A percentile compares a stretch with the other conserved stretches of the same genome.
Evolutionary conservation across 805 yeast species (phyloP).

Genomic region (Lachancea nothofagi): DNA sequence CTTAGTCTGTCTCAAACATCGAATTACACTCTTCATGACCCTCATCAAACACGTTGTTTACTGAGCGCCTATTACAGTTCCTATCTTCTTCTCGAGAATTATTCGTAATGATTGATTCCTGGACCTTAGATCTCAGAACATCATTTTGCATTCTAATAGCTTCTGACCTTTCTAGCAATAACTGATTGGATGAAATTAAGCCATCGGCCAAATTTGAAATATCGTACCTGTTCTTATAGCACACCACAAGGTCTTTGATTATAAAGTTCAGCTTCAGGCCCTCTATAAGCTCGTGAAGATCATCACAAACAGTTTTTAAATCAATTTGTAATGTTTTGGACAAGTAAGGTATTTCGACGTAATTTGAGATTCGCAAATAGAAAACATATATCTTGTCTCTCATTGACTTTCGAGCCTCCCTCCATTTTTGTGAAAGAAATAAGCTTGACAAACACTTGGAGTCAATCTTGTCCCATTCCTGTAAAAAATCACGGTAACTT

Average conservation of each 20-base stretch:
- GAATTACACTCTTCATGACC: not conserved
- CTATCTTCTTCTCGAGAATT: conserved; percentile 1
- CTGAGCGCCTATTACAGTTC: not conserved
- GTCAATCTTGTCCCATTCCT: conserved; percentile 23
- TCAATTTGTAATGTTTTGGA: conserved; percentile 22
- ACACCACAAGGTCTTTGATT: conserved; percentile 17
- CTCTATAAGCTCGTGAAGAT: conserved; percentile 16
- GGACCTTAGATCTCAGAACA: conserved; percentile 12
- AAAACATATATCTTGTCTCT: conserved; percentile 27
- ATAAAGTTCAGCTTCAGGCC: conserved; percentile 21
- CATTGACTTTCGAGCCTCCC: conserved; percentile 17
- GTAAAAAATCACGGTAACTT: conserved; percentile 21
- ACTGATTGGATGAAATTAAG: conserved; percentile 9
- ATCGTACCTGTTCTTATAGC: conserved; percentile 8
- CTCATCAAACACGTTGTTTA: not conserved
- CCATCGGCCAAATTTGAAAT: conserved; percentile 11
- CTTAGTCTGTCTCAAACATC: not conserved
- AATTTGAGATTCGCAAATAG: conserved; percentile 25
- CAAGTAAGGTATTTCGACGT: conserved; percentile 22
- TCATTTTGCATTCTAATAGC: conserved; percentile 9
- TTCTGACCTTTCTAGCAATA: conserved; percentile 9
- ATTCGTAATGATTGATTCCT: conserved; percentile 14
- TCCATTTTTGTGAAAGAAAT: conserved; percentile 21
- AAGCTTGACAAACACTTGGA: conserved; percentile 14
- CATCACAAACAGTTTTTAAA: conserved; percentile 14